Evolutionary conservation across 2,329 filamentous ascomycete genomes (phyloP), one percentile per base, ranked within the genome.

Genomic region (Celoporthe dispersa): DNA sequence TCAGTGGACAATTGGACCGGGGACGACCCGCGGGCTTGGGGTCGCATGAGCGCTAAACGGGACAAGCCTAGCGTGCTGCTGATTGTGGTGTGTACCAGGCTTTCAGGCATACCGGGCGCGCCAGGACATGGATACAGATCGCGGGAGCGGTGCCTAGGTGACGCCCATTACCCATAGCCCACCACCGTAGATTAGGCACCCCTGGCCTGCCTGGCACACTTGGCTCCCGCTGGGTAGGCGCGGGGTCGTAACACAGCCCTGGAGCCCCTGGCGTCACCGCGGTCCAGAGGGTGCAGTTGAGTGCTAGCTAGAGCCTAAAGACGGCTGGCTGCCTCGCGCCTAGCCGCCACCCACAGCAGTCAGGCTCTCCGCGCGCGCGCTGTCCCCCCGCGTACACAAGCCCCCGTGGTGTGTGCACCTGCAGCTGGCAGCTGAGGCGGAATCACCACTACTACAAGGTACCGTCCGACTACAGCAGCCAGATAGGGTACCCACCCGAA

Each of bases 381-480:
- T 14, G 35, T n/a, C 19, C 5, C 33, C 60, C 37, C 62, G 62
- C 57, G 57, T 37, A 37, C 44, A 35, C 33, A 28, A 28, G 64
- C 28, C n/a, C 44, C 33, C 39, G 53, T 44, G 65, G 55, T 37
- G 35, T 67, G 65, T 11, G 19, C 65, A 67, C 65, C 55, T 67
- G 65, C 65, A 62, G 28, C 37, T 67, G 57, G 65, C 65, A 67
- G 65, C 65, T 67, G 65, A 61, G 55, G 55, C 55, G 48, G 41
- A 67, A 60, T 33, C 35, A 41, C 51, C 53, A 44, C n/a, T 16
- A 39, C 37, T 11, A 12, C 25, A 2, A 51, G 22, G n/a, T 19
- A 31, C 51, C 64, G 31, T 12, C 25, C 37, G 1, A 33, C 37
- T 7, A 61, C 25, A 16, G 22, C 55, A 28, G 55, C 7, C 33